Evolutionary conservation across 495 filamentous ascomycete genomes (phyloP).

Genomic region (Penicillium maclennaniae): DNA sequence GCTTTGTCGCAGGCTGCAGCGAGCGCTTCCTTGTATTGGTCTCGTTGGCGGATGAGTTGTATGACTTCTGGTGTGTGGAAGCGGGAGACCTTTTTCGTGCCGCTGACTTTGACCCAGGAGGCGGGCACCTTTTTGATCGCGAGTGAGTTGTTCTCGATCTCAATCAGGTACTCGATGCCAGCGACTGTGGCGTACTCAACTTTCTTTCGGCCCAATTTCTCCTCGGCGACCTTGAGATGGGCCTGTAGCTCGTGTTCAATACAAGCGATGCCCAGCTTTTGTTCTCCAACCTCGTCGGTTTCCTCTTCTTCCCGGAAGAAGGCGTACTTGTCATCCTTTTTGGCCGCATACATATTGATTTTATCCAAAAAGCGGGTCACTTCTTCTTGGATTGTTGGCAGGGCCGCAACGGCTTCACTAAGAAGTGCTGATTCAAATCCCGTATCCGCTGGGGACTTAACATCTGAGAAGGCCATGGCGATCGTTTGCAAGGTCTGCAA

Average conservation of each 20-base stretch:
- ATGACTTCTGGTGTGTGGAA: slow-evolving; percentile 94
- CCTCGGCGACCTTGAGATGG: slow-evolving; percentile 66
- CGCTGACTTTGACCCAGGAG: slow-evolving; percentile 89
- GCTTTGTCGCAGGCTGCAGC: slow-evolving; percentile 91
- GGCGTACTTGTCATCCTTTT: slow-evolving; percentile 82
- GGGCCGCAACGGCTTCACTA: slow-evolving; percentile 64
- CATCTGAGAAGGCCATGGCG: slow-evolving; percentile 63
- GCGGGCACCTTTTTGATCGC: slow-evolving; percentile 82
- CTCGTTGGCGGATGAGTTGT: slow-evolving; percentile 75
- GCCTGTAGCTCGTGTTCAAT: slow-evolving; percentile 83
- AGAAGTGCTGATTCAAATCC: slow-evolving; percentile 72
- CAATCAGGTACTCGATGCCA: slow-evolving; percentile 92
- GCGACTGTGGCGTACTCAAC: slow-evolving; percentile 76
- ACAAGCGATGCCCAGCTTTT: slow-evolving; percentile 86
- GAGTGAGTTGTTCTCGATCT: slow-evolving; percentile 69
- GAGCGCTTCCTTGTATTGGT: slow-evolving; percentile 91
- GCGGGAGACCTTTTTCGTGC: slow-evolving; percentile 86
- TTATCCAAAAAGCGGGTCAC: slow-evolving; percentile 72
- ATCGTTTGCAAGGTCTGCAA: slow-evolving; percentile 84
- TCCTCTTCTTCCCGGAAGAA: slow-evolving; percentile 90
- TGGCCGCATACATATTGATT: slow-evolving; percentile 82
- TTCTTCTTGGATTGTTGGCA: slow-evolving; percentile 71
- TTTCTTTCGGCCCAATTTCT: slow-evolving; percentile 63
- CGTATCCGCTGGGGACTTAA: slow-evolving; percentile 61
- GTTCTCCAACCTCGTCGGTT: slow-evolving; percentile 76